Conservation (phyloP, 805 yeast genomes). For the Saturnispora ahearnii region DNA sequence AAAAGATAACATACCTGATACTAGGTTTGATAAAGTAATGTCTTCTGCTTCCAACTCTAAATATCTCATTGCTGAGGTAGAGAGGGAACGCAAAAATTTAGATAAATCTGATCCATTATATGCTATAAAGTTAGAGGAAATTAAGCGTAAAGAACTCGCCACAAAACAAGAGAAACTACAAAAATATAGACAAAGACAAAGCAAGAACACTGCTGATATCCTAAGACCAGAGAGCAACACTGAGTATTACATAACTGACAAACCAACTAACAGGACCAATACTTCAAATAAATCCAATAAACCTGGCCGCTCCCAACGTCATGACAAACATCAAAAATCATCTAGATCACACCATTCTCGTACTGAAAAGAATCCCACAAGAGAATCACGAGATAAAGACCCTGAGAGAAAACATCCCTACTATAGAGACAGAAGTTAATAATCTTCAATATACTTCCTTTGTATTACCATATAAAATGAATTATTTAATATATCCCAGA, state of each 20-base stretch:
- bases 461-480: not conserved
- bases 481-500: not conserved
- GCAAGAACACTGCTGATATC: not conserved
- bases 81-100: conserved; percentile 11
- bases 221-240: not conserved
- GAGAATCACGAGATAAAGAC: conserved; percentile 5
- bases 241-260: too few relatives aligned
- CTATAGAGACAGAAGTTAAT: conserved; percentile 5
- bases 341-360: not conserved
- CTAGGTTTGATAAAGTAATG: conserved; percentile 18
- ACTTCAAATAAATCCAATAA: not conserved
- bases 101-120: conserved; percentile 44
- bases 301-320: too few relatives aligned
- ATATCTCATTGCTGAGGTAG: conserved; percentile 11
- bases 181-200: not conserved
- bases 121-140: conserved; percentile 30
- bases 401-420: not conserved
- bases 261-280: not conserved
- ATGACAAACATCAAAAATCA: too few relatives aligned
- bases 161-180: conserved; percentile 9
- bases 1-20: not conserved
- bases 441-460: not conserved
- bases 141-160: conserved; percentile 12
- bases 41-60: conserved; percentile 10
- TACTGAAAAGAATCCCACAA: not conserved